Percentiles rank a stretch among this genome's conserved stretches.
phyloP scores from a whole-genome alignment of 805 yeast species.

The Teunomyces atbi region DNA sequence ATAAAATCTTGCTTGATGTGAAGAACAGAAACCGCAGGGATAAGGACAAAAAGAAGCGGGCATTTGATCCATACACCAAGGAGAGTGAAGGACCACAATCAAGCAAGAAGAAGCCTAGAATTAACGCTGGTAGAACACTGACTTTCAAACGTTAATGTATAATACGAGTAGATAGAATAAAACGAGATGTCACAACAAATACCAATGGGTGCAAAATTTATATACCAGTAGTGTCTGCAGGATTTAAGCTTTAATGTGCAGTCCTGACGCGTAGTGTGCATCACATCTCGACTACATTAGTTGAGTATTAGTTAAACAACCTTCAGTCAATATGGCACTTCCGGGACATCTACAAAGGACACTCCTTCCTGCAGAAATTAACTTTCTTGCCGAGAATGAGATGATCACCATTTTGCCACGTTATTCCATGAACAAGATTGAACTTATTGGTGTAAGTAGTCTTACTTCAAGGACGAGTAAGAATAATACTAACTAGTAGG shows the following conservation, averaged over 20 bases:
- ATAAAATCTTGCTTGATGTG: slow-evolving; percentile 36
- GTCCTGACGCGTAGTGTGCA: neutral
- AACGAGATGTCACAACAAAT: neutral
- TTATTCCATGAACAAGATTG: slow-evolving; percentile 62
- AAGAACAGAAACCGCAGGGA: slow-evolving; percentile 10
- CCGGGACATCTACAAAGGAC: slow-evolving; percentile 54
- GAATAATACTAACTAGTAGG: slow-evolving; percentile 24
- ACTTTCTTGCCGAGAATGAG: slow-evolving; percentile 83
- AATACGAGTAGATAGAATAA: neutral
- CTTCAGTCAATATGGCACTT: slow-evolving; percentile 52
- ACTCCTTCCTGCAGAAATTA: slow-evolving; percentile 74
- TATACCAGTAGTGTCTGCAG: too few species aligned
- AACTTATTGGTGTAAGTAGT: slow-evolving; percentile 57
- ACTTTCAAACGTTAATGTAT: slow-evolving; percentile 22
- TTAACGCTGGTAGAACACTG: slow-evolving; percentile 35
- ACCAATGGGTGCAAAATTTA: neutral
- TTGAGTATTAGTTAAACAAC: neutral
- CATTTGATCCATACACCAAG: slow-evolving; percentile 60
- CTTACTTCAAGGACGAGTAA: slow-evolving; percentile 6
- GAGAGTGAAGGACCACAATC: slow-evolving; percentile 51
- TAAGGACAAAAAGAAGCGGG: slow-evolving; percentile 33
- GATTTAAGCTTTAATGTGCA: neutral
- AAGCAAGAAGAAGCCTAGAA: slow-evolving; percentile 45
- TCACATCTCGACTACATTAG: neutral
- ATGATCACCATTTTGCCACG: slow-evolving; percentile 74